Percentiles rank a stretch among this genome's conserved stretches.
phyloP scores from a whole-genome alignment of 345 rosid species.

The Psidium guajava region DNA sequence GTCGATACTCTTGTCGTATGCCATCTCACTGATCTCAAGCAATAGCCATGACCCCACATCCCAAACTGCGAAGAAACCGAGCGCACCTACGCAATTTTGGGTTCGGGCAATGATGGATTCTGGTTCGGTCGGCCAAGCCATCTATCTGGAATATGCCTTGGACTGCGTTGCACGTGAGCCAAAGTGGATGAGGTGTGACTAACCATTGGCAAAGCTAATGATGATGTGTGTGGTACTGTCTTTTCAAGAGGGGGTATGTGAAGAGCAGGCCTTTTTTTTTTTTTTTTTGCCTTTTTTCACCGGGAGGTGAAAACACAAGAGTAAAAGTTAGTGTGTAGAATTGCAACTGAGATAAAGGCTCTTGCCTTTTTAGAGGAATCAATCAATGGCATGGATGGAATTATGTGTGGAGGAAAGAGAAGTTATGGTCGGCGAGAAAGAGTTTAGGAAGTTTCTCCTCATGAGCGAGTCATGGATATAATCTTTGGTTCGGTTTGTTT shows the following conservation, averaged over 20 bases:
- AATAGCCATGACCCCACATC: not conserved
- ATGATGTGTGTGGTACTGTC: not conserved
- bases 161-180: not conserved
- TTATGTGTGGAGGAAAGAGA: not conserved
- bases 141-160: not conserved
- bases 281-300: not conserved
- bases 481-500: not conserved
- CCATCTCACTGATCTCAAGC: not conserved
- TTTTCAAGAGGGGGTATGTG: not conserved
- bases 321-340: not conserved
- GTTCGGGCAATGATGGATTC: not conserved
- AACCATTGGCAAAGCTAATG: not conserved
- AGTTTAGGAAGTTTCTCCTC: not conserved
- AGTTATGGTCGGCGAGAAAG: not conserved
- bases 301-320: not conserved
- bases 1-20: not conserved
- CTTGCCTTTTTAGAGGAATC: not conserved
- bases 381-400: not conserved
- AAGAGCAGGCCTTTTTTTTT: not conserved
- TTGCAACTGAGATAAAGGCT: not conserved
- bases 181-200: not conserved
- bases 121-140: not conserved
- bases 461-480: not conserved
- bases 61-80: not conserved
- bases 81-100: not conserved